Evolutionary conservation across 2,329 filamentous ascomycete species (phyloP).

Genomic region (Xylaria sp.): DNA sequence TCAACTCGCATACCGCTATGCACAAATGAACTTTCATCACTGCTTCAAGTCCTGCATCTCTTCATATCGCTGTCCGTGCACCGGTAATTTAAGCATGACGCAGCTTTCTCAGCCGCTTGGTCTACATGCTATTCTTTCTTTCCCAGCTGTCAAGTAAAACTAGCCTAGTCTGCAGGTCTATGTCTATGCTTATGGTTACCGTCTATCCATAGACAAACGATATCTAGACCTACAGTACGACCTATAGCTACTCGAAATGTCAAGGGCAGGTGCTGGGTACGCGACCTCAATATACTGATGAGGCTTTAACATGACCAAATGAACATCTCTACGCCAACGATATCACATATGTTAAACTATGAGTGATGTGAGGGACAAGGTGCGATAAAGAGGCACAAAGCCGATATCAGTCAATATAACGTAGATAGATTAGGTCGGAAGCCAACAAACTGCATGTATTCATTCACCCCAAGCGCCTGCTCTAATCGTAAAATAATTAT

Average conservation of each 20-base stretch:
- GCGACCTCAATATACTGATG: not conserved
- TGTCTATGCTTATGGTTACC: not conserved
- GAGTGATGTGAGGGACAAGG: not conserved
- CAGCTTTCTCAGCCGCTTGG: not conserved
- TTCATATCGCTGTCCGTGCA: slow-evolving; percentile 22
- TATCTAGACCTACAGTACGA: not conserved
- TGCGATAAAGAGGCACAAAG: not conserved
- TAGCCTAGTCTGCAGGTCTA: slow-evolving; percentile 5
- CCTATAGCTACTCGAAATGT: not conserved
- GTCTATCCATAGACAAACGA: slow-evolving; percentile 9
- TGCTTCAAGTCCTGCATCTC: not conserved
- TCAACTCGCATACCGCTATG: not conserved
- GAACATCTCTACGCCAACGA: not conserved
- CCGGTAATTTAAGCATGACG: slow-evolving; percentile 4
- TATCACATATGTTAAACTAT: not conserved
- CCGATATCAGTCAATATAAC: not conserved
- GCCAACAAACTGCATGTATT: slow-evolving; percentile 20
- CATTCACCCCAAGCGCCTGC: slow-evolving; percentile 36
- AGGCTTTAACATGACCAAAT: not conserved
- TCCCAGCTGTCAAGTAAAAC: not conserved
- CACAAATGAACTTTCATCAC: not conserved
- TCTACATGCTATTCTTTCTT: not conserved
- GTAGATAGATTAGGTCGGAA: not conserved
- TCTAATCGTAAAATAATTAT: slow-evolving; percentile 21
- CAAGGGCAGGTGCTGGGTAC: too few species aligned